These are phyloP conservation scores for Microsporum canis DNA, from an alignment of 2,329 filamentous ascomycete species.

Conservation along the genomic window DNA sequence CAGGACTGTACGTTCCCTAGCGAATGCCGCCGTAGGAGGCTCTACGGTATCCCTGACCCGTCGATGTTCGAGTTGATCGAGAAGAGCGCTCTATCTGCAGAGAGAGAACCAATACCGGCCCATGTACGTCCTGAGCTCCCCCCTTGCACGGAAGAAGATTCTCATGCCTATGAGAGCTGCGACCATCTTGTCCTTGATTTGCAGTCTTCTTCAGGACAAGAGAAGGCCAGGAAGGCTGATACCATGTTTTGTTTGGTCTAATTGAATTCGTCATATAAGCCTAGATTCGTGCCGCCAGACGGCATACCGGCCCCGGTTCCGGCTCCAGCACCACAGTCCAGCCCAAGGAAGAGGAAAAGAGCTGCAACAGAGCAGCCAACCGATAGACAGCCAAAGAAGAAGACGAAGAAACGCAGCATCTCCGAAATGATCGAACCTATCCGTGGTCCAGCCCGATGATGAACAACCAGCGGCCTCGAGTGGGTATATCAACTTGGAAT, in stretches of 20 bases:
- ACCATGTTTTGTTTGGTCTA: not conserved
- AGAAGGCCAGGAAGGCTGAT: not conserved
- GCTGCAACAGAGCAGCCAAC: not conserved
- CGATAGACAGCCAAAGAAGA: not conserved
- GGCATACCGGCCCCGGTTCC: not conserved
- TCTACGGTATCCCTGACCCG: not conserved
- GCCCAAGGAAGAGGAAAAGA: not conserved
- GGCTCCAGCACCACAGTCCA: not conserved
- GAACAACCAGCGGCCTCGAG: not conserved
- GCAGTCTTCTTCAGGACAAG: too few species aligned
- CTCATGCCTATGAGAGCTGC: not conserved
- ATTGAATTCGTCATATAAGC: not conserved
- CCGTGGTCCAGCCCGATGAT: not conserved
- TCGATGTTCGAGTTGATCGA: not conserved
- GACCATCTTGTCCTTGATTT: not conserved
- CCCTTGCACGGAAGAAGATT: not conserved
- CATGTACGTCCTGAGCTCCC: not conserved
- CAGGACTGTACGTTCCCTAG: not conserved
- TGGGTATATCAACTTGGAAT: not conserved
- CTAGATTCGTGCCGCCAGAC: not conserved
- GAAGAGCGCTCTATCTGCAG: not conserved
- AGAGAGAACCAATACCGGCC: not conserved
- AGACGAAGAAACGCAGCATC: not conserved
- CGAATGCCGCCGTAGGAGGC: not conserved
- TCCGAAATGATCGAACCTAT: not conserved